Base-by-base conservation (phyloP, 805 yeast species). In the Suhomyces prunicola region DNA sequence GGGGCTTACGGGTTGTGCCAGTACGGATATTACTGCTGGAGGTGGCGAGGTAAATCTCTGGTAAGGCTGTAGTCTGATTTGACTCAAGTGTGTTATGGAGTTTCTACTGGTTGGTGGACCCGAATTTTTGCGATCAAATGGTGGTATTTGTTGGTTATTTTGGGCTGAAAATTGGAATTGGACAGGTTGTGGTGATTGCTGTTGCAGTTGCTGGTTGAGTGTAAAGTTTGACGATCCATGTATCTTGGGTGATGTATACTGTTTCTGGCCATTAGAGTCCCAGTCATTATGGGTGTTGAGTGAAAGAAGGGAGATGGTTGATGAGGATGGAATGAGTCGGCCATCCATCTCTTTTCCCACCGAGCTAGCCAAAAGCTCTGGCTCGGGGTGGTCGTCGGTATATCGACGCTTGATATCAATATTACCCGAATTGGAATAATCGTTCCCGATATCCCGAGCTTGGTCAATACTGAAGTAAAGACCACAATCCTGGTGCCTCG, bases 291-390 rank as follows among this genome's bases (percentile, higher is more conserved):
- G 46, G 46, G 52, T 50, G 55, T 64, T 72, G 41, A 75, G 62
- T 3, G 76, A 71, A 9, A 75, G 62, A 2, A 75, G 60, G 23
- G 77, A 72, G 4, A 75, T 75, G 10, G 76, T 68, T 17, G 77
- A 73, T 6, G 76, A 68, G n/a, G 76, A 71, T 9, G 79, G 79
- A 23, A 75, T 70, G 46, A 75, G 52, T 26, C 71, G 58, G 2
- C 79, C 80, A 29, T 69, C 72, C 22, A 64, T 60, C 45, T 75
- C 77, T 44, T 70, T 69, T 3, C 78, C 79, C 4, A 73, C 79
- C 0, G 78, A 72, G 9, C 74, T 71, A 1, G 80, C 79, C 36
- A 74, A 60, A 26, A 76, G 60, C 52, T 70, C 71, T 1, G 80
- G 80, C 50, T 76, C 80, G 4, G 79, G 80, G 54, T 75, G 80